A percentile compares a stretch with the other conserved stretches of the same genome.
Conservation (phyloP, 2,329 filamentous ascomycete species). For the Trichoderma afroharzianum region DNA sequence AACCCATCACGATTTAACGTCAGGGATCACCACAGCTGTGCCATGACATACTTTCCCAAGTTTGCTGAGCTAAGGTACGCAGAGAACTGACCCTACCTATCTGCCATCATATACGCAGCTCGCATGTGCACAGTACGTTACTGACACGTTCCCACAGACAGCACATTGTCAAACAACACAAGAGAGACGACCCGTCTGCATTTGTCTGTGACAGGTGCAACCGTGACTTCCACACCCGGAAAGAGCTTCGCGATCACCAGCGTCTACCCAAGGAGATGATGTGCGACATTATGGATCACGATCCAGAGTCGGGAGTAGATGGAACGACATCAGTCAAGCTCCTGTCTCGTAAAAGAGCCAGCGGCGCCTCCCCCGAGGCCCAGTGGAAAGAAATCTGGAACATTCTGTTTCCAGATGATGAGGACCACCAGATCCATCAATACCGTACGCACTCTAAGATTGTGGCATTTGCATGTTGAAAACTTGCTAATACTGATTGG, state of each 20-base stretch:
- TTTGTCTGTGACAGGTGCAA: conserved; percentile 41
- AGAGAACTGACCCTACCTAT: not conserved
- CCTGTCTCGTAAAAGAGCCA: conserved; percentile 38
- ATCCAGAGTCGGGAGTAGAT: conserved; percentile 40
- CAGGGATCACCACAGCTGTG: conserved; percentile 43
- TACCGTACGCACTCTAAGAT: conserved; percentile 26
- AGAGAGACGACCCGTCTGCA: conserved; percentile 39
- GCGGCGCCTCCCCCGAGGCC: conserved; percentile 35
- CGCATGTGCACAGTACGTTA: not conserved
- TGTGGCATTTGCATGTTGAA: not conserved
- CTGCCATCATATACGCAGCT: not conserved
- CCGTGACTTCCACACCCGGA: conserved; percentile 36
- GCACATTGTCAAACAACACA: conserved; percentile 43
- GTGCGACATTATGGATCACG: conserved; percentile 40
- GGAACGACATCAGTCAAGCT: conserved; percentile 39
- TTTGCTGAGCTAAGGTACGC: conserved; percentile 40
- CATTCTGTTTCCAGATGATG: conserved; percentile 41
- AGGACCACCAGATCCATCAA: conserved; percentile 30
- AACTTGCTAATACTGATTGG: not conserved
- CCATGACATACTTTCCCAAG: conserved; percentile 42
- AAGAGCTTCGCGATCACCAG: conserved; percentile 39
- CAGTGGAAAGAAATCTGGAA: conserved; percentile 42
- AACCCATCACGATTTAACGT: conserved; percentile 45
- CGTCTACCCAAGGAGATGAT: conserved; percentile 39
- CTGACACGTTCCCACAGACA: conserved; percentile 29